Percentiles rank a stretch among this genome's conserved stretches.
Conservation (phyloP, 495 filamentous ascomycete genomes). For the Aspergillus homomorphus region DNA sequence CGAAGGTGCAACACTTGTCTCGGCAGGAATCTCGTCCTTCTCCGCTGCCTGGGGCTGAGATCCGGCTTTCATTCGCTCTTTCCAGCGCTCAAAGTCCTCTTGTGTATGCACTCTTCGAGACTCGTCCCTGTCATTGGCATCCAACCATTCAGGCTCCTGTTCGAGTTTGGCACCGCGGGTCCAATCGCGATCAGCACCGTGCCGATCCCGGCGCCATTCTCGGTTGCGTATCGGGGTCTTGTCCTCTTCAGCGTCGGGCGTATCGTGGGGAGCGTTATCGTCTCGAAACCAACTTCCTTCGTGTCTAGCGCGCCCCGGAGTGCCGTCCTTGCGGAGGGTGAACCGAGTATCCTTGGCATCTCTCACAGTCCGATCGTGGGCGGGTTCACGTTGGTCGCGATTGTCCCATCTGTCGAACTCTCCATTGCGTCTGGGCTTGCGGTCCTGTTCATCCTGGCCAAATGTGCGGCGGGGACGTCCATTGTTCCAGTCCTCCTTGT, state of each 20-base stretch:
- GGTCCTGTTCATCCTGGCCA: conserved; percentile 54
- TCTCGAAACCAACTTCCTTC: conserved; percentile 59
- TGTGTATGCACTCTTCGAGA: conserved; percentile 67
- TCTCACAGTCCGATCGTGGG: conserved; percentile 39
- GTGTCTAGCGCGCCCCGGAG: conserved; percentile 44
- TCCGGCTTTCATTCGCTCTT: conserved; percentile 81
- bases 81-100: conserved; percentile 95
- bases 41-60: conserved; percentile 37
- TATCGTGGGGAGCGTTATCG: conserved; percentile 46
- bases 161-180: conserved; percentile 53
- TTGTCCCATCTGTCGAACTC: conserved; percentile 62
- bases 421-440: conserved; percentile 53
- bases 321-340: conserved; percentile 42
- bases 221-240: conserved; percentile 53
- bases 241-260: conserved; percentile 54
- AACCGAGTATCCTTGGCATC: conserved; percentile 48
- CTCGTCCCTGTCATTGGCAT: conserved; percentile 69
- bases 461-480: conserved; percentile 52
- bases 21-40: conserved; percentile 40
- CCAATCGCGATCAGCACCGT: conserved; percentile 63
- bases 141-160: conserved; percentile 84
- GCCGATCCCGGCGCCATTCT: conserved; percentile 63
- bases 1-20: conserved; percentile 18
- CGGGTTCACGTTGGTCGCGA: conserved; percentile 48
- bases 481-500: conserved; percentile 58